These are phyloP conservation scores for Medicago ruthenica DNA, from an alignment of 306 rosid species.

Conservation along the genomic window DNA sequence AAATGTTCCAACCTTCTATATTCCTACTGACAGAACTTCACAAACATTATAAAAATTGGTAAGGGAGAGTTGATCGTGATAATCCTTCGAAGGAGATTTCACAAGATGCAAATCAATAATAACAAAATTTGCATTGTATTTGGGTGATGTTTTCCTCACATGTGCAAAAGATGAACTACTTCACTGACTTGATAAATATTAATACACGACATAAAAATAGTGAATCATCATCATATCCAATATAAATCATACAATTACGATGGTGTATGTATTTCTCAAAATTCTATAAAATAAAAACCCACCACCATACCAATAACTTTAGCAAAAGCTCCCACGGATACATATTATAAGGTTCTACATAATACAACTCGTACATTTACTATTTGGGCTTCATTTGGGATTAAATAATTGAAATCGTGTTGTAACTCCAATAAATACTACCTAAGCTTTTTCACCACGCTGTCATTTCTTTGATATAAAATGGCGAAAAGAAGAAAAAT, in stretches of 20 bases:
- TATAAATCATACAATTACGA: not conserved
- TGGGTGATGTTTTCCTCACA: not conserved
- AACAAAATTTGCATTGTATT: not conserved
- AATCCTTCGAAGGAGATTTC: not conserved
- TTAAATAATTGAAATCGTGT: constrained; percentile 9
- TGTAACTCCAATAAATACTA: constrained; percentile 7
- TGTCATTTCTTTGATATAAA: not conserved
- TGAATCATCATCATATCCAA: not conserved
- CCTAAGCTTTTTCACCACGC: constrained; percentile 17
- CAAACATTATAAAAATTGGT: no score
- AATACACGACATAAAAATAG: not conserved
- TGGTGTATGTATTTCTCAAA: not conserved
- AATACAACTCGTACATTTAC: not conserved
- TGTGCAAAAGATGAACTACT: not conserved
- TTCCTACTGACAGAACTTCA: no score
- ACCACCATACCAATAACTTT: not conserved
- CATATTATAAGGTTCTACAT: not conserved
- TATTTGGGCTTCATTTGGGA: not conserved
- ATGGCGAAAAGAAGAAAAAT: not conserved
- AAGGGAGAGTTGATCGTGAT: not conserved
- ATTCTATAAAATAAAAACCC: not conserved
- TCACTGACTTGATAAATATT: not conserved
- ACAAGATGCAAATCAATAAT: not conserved
- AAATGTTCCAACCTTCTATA: no score
- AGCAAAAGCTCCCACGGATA: not conserved